Percentiles rank a stretch among this genome's conserved stretches.
These are phyloP conservation scores for Fusarium proliferatum DNA, from an alignment of 2,329 filamentous ascomycete genomes.

Conservation along the genomic window DNA sequence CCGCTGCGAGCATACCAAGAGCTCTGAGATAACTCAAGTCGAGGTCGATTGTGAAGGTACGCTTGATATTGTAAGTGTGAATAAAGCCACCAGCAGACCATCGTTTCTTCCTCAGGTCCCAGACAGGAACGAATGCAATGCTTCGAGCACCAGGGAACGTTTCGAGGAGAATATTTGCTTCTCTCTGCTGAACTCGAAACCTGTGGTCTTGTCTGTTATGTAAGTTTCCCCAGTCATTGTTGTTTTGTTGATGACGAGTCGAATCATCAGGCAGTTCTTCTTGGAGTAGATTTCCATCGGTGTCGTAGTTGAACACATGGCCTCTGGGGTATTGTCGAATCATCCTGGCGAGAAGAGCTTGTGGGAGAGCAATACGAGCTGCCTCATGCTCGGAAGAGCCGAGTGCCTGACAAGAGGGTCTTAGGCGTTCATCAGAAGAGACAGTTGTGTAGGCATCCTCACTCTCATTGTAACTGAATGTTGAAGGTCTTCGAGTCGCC, in stretches of 20 bases:
- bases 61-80: conserved; percentile 58
- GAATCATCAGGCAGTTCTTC: conserved; percentile 47
- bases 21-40: conserved; percentile 64
- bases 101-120: conserved; percentile 57
- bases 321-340: conserved; percentile 59
- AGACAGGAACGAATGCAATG: conserved; percentile 60
- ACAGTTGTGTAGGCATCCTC: conserved; percentile 19
- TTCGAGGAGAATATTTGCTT: conserved; percentile 45
- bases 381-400: conserved; percentile 18
- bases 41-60: conserved; percentile 57
- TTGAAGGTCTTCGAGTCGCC: conserved; percentile 11
- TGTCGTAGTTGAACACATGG: conserved; percentile 58
- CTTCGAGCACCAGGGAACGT: conserved; percentile 58
- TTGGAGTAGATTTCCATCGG: conserved; percentile 50
- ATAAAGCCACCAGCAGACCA: conserved; percentile 63
- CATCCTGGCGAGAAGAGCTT: conserved; percentile 54
- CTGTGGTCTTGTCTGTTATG: background rate
- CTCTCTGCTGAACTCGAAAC: conserved; percentile 20
- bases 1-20: conserved; percentile 66
- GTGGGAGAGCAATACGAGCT: conserved; percentile 46
- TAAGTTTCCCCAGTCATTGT: background rate
- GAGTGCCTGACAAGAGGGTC: conserved; percentile 17
- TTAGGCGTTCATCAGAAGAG: conserved; percentile 22
- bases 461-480: conserved; percentile 11
- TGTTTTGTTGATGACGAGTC: rapidly evolving